A percentile compares a stretch with the other conserved stretches of the same genome.
phyloP scores from a whole-genome alignment of 345 rosid genomes.

The Cardamine occulta region DNA sequence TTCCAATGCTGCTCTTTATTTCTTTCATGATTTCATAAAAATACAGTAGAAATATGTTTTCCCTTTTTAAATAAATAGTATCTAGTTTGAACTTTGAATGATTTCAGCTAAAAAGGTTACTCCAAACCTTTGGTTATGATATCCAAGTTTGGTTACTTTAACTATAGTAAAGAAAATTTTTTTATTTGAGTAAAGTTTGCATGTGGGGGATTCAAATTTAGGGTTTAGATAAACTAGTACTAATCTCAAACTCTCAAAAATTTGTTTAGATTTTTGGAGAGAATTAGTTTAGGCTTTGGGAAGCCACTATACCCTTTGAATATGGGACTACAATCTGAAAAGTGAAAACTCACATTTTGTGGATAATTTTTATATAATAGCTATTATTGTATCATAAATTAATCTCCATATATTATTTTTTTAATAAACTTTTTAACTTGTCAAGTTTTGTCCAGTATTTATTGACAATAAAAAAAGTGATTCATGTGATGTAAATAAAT shows the following conservation, averaged over 20 bases:
- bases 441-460: not conserved
- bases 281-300: not conserved
- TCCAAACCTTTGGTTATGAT: constrained; percentile 9
- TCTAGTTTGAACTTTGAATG: constrained; percentile 22
- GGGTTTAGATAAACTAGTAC: not conserved
- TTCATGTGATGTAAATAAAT: not conserved
- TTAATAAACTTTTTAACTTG: not conserved
- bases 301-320: constrained; percentile 4
- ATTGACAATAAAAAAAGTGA: not conserved
- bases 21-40: constrained; percentile 17
- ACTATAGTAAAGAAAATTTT: not conserved
- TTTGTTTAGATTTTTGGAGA: not conserved
- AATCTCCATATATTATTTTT: not conserved
- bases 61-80: not conserved
- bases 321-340: constrained; percentile 14
- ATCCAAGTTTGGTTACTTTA: constrained; percentile 16
- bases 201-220: not conserved
- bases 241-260: not conserved
- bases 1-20: constrained; percentile 29
- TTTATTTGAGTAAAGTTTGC: not conserved
- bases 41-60: not conserved
- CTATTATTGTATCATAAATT: not conserved
- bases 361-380: not conserved
- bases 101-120: not conserved
- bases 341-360: constrained; percentile 27